phyloP scores from a whole-genome alignment of 208 protist species.

The Wallacemonas sp. region DNA sequence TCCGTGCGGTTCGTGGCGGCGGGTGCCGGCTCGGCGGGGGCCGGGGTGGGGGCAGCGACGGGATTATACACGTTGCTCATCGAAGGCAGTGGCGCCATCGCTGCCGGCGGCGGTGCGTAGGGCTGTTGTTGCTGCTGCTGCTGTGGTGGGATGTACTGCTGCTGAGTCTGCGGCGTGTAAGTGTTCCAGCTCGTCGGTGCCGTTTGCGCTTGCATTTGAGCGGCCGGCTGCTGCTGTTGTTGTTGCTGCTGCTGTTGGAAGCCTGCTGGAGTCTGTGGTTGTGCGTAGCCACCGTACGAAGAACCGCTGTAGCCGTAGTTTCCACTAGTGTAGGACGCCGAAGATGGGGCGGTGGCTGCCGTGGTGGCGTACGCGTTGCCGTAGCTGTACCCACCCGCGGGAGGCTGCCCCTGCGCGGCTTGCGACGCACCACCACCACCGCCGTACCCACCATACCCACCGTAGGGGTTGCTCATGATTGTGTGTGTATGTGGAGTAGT shows the following conservation, averaged over 20 bases:
- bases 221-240: constrained; percentile 10
- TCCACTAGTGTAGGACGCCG: background rate
- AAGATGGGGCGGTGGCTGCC: background rate
- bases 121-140: background rate
- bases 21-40: constrained; percentile 13
- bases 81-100: background rate
- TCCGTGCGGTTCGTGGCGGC: constrained; percentile 45
- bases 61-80: background rate
- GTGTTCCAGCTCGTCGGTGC: too few relatives aligned
- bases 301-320: background rate
- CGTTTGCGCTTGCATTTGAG: background rate
- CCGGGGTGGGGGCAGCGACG: background rate
- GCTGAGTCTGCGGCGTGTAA: too few relatives aligned
- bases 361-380: constrained; percentile 6
- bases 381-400: constrained; percentile 5
- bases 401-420: too few relatives aligned
- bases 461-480: constrained; percentile 1
- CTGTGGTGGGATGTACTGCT: too few relatives aligned
- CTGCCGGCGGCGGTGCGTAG: constrained; percentile 5
- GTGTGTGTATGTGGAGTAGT: too few relatives aligned
- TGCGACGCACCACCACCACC: too few relatives aligned
- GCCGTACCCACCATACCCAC: too few relatives aligned
- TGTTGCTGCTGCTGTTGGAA: constrained; percentile 12
- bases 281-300: background rate
- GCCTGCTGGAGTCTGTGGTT: background rate